Evolutionary conservation across 2,329 filamentous ascomycete species (phyloP).

Genomic region (Celoporthe dispersa): DNA sequence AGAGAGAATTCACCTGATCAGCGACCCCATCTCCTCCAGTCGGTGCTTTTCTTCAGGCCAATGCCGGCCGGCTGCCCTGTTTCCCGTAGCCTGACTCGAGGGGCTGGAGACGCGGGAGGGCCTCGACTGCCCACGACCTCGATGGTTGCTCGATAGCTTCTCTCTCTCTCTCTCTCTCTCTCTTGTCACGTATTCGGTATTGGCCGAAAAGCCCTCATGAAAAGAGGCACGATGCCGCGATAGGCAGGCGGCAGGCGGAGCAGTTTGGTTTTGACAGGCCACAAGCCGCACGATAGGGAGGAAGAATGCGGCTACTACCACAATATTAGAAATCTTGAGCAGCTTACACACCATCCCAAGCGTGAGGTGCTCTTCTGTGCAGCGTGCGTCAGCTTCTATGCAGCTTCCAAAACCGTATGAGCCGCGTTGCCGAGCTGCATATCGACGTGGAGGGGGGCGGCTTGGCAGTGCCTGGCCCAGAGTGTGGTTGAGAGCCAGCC

Average conservation of each 20-base stretch:
- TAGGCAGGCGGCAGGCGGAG: conserved; percentile 9
- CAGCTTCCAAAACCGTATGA: conserved; percentile 10
- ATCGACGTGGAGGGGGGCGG: neutral
- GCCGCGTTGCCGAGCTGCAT: neutral
- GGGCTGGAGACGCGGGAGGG: neutral
- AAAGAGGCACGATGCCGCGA: conserved; percentile 7
- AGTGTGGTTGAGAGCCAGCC: neutral
- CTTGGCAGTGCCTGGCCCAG: neutral
- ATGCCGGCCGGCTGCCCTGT: neutral
- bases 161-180: neutral
- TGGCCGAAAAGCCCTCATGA: neutral
- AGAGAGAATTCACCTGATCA: neutral
- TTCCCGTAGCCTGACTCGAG: neutral
- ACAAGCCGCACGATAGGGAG: neutral
- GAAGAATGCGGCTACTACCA: neutral
- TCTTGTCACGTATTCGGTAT: neutral
- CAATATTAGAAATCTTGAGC: neutral
- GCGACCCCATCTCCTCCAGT: neutral
- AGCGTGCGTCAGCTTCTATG: conserved; percentile 17
- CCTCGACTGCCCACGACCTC: neutral
- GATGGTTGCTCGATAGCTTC: no score
- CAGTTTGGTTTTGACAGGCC: neutral
- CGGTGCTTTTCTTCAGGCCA: neutral
- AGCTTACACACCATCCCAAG: neutral
- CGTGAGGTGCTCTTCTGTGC: neutral